Evolutionary conservation across 2,329 filamentous ascomycete genomes (phyloP).

Genomic region (Rhynchosporium secalis): DNA sequence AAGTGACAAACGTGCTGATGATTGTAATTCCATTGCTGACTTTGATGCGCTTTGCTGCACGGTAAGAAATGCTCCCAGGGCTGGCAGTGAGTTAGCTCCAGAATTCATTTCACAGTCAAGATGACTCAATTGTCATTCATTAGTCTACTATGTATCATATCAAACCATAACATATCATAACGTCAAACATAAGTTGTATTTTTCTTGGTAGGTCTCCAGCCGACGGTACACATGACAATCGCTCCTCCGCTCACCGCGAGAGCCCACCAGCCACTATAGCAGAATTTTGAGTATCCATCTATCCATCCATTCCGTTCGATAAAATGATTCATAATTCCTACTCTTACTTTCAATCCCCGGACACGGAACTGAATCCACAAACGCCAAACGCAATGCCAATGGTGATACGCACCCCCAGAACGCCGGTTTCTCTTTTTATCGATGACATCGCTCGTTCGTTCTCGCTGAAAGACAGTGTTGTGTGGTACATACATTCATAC

Average conservation of each 20-base stretch:
- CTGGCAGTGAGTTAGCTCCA: too few relatives aligned
- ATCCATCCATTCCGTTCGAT: not conserved
- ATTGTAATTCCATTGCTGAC: too few relatives aligned
- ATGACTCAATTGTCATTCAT: constrained; percentile 4
- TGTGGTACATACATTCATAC: not conserved
- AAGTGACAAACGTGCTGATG: too few relatives aligned
- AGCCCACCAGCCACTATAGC: constrained; percentile 4
- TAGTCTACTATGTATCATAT: not conserved
- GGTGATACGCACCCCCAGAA: constrained; percentile 12
- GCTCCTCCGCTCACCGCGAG: not conserved
- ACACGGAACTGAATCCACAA: not conserved
- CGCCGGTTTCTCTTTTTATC: constrained; percentile 5
- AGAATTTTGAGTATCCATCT: constrained; percentile 11
- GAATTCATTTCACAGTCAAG: not conserved
- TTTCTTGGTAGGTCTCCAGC: not conserved
- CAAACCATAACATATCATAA: constrained; percentile 11
- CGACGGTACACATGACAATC: not conserved
- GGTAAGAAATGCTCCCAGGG: too few relatives aligned
- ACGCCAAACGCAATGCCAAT: constrained; percentile 13
- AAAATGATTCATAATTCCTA: not conserved
- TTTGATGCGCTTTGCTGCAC: too few relatives aligned
- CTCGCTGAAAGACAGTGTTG: constrained; percentile 12
- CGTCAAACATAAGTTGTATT: not conserved
- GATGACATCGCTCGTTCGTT: constrained; percentile 12
- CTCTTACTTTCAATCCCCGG: not conserved